Base-by-base conservation (phyloP, 768 basidiomycete genomes). In the Phanerodontia chrysosporium region DNA sequence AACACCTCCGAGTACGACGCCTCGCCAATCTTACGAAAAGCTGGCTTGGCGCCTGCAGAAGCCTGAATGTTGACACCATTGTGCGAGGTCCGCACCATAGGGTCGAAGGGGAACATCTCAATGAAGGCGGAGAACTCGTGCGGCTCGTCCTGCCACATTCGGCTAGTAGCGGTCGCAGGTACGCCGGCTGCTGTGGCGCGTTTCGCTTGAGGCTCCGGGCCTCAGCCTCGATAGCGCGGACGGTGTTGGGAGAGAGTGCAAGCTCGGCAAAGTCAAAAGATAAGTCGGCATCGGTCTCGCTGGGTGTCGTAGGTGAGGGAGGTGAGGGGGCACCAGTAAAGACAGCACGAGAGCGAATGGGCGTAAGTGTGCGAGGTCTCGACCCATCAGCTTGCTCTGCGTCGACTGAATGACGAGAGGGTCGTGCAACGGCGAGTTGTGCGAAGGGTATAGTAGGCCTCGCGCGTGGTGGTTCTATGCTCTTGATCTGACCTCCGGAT, bases 1-100 rank as follows among this genome's bases (percentile, higher is more conserved):
- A 92, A 99, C 28, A 99, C 97, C 69, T 99, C 97, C 0, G 93
- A 96, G 72, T 90, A 99, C 51, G 90, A 92, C 7, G 97, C 97
- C 74, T 99, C 97, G 44, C 96, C 96, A 48, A 98, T 86, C 73
- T 99, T 99, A 64, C 74, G 78, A 72, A 94, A 93, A 6, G 57
- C 48, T 16, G 56, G 21, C 7, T 24, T 18, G 12, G 46, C 10
- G 14, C 46, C 27, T 60, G 73, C 63, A 36, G 49, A 61, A 25
- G 58, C 45, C 6, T 68, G 64, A 24, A 57, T 35, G n/a, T 67
- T 64, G 46, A 64, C 73, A 64, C 59, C 65, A 35, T 66, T 64
- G 29, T 64, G 62, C 10, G 68, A 66, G 45, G 72, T 70, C 48
- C 69, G 74, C n/a, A 89, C 80, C 55, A 90, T 76, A 2, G 85